A percentile compares a stretch with the other conserved stretches of the same genome.
Evolutionary conservation across 257 asterid species (phyloP).

Genomic region (Solanum piurae): DNA sequence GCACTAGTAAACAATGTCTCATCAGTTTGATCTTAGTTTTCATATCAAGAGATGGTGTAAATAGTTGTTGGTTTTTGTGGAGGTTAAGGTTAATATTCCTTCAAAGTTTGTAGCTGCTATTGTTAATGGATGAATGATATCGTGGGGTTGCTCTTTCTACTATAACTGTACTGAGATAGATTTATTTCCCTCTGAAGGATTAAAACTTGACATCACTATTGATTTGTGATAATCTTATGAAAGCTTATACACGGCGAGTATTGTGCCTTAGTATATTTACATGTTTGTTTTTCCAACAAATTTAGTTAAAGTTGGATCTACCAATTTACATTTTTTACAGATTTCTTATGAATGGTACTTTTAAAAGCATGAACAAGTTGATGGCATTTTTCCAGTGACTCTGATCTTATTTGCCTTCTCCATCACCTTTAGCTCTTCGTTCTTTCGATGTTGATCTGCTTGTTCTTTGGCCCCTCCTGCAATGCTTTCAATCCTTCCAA

Average conservation of each 20-base stretch:
- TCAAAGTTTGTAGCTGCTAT: not conserved
- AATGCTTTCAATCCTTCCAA: conserved; percentile 33
- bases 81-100: not conserved
- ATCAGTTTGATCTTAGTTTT: not conserved
- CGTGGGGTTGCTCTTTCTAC: not conserved
- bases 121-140: not conserved
- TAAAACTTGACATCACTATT: not conserved
- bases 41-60: conserved; percentile 4
- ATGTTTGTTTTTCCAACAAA: not conserved
- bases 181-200: not conserved
- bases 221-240: not conserved
- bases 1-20: not conserved
- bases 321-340: not conserved
- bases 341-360: not conserved
- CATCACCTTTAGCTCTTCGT: conserved; percentile 55
- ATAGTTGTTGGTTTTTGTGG: not conserved
- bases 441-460: conserved; percentile 44
- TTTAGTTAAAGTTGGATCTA: not conserved
- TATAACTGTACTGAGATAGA: not conserved
- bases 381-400: conserved; percentile 63
- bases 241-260: not conserved
- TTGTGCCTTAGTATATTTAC: not conserved
- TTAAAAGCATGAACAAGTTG: conserved; percentile 61
- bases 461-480: conserved; percentile 47
- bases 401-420: conserved; percentile 65